phyloP scores from a whole-genome alignment of 805 yeast genomes.

The Suhomyces prunicola region DNA sequence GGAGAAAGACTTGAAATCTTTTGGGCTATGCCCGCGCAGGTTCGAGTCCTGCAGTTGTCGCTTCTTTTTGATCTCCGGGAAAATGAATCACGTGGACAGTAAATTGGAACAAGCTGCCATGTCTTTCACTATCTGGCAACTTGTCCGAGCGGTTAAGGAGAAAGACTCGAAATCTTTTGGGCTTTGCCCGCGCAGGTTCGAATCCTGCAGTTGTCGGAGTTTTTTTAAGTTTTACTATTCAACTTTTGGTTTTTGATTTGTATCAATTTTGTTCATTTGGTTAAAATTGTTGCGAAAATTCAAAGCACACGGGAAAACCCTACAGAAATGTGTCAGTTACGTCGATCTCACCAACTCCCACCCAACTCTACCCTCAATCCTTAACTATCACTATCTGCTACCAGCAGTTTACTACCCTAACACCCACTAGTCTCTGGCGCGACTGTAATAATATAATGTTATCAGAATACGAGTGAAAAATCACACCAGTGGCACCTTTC shows the following conservation, averaged over 20 bases:
- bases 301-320: too few species aligned
- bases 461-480: too few species aligned
- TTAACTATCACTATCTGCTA: too few species aligned
- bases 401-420: too few species aligned
- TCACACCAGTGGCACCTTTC: too few species aligned
- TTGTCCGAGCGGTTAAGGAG: slow-evolving; percentile 17
- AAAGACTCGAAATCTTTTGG: slow-evolving; percentile 14
- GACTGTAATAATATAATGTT: too few species aligned
- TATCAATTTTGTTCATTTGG: neutral
- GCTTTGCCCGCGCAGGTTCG: slow-evolving; percentile 17
- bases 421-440: too few species aligned
- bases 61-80: neutral
- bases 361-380: too few species aligned
- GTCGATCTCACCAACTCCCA: too few species aligned
- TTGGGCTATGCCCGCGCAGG: slow-evolving; percentile 17
- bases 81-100: neutral
- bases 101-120: neutral
- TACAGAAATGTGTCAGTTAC: too few species aligned
- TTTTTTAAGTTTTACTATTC: slow-evolving; percentile 2
- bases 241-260: too few species aligned
- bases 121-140: slow-evolving; percentile 6
- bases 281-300: neutral
- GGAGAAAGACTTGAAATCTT: slow-evolving; percentile 15
- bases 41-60: slow-evolving; percentile 17
- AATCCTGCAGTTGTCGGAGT: slow-evolving; percentile 14